Conservation (phyloP, 805 yeast genomes). For the Myxozyma neglecta region DNA sequence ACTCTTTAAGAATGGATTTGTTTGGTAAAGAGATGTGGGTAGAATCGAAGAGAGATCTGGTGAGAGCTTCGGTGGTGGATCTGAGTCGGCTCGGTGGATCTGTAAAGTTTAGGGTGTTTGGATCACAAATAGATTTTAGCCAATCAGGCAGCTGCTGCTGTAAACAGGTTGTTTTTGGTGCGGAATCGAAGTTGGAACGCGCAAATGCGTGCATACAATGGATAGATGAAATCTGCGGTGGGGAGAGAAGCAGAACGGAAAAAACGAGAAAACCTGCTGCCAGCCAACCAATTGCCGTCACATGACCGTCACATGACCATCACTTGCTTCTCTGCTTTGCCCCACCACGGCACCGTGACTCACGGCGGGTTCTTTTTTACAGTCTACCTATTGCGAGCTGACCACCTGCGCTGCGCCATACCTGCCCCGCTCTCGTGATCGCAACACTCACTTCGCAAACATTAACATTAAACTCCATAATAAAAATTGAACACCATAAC, state of each 20-base stretch:
- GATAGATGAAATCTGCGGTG: background rate
- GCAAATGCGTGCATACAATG: background rate
- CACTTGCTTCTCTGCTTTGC: background rate
- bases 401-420: too few species aligned
- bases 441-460: background rate
- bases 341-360: too few species aligned
- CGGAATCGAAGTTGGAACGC: background rate
- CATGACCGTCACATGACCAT: background rate
- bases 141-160: background rate
- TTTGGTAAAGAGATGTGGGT: background rate
- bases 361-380: too few species aligned
- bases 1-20: background rate
- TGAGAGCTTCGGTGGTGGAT: background rate
- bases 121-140: background rate
- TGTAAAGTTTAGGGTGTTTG: background rate
- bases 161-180: background rate
- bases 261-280: constrained; percentile 3
- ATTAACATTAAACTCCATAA: background rate
- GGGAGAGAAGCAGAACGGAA: background rate
- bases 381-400: too few species aligned
- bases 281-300: constrained; percentile 8
- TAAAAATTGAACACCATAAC: background rate
- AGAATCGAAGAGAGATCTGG: too few species aligned
- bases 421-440: too few species aligned
- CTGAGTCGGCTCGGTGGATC: background rate